phyloP scores from a whole-genome alignment of 2,329 filamentous ascomycete genomes.

The Botryotinia calthae region DNA sequence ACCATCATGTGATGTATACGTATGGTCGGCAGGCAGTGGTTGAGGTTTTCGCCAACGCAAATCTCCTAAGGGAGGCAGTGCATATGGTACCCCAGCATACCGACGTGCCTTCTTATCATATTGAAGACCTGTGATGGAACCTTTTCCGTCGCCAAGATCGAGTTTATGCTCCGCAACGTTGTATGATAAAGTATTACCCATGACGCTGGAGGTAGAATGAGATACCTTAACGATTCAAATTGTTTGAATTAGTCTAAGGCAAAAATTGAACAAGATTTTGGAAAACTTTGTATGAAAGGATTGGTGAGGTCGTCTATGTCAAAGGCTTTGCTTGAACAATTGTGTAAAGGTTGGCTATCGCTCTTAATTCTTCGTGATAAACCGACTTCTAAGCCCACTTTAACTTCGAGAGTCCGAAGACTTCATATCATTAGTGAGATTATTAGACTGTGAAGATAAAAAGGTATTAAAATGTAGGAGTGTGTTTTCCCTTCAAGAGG shows the following conservation, averaged over 20 bases:
- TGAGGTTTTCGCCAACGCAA: slow-evolving; percentile 35
- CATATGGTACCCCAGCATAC: slow-evolving; percentile 38
- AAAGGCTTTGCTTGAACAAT: neutral
- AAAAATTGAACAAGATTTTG: neutral
- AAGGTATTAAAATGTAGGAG: neutral
- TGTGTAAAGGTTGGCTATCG: neutral
- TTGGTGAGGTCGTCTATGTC: neutral
- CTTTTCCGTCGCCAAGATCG: slow-evolving; percentile 31
- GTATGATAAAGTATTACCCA: slow-evolving; percentile 29
- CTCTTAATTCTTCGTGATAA: neutral
- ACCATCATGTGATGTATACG: slow-evolving; percentile 34
- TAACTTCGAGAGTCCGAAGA: neutral
- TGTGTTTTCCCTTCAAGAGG: neutral
- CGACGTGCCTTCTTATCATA: slow-evolving; percentile 40
- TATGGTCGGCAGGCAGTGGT: slow-evolving; percentile 35
- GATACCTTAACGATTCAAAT: neutral
- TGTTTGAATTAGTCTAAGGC: neutral
- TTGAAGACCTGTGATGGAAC: slow-evolving; percentile 40
- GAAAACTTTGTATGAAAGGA: no score
- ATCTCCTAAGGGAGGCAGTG: slow-evolving; percentile 31
- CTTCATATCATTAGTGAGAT: neutral
- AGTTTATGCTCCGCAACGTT: slow-evolving; percentile 31
- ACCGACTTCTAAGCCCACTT: neutral
- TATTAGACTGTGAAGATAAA: neutral
- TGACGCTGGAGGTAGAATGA: neutral